Evolutionary conservation across 306 rosid species (phyloP).

Genomic region (Medicago arabica): DNA sequence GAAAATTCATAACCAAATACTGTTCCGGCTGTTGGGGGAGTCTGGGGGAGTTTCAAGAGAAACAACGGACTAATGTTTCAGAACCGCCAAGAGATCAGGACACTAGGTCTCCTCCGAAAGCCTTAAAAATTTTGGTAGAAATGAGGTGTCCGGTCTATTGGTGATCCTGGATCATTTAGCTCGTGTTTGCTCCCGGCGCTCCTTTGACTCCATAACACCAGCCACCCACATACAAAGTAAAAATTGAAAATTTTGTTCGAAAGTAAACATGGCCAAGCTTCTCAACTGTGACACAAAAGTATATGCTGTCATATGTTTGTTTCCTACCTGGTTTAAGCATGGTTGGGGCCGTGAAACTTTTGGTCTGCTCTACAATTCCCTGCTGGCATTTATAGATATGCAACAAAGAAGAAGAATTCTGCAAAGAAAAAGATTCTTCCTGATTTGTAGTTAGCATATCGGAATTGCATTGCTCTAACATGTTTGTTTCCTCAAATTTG

Average conservation of each 20-base stretch:
- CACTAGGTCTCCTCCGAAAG: not conserved
- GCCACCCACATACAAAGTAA: not conserved
- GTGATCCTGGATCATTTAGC: not conserved
- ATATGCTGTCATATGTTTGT: not conserved
- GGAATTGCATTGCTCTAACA: constrained; percentile 36
- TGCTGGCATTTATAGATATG: not conserved
- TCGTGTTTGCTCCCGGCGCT: not conserved
- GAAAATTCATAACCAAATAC: too few relatives aligned
- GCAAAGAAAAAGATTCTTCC: constrained; percentile 38
- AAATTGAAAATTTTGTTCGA: not conserved
- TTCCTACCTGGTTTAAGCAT: not conserved
- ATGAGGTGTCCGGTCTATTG: not conserved
- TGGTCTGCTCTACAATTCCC: not conserved
- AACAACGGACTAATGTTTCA: not conserved
- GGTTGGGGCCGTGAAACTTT: not conserved
- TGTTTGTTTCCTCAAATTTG: constrained; percentile 36
- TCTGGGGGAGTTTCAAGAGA: not conserved
- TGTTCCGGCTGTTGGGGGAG: not conserved
- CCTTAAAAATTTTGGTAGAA: not conserved
- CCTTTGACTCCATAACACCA: not conserved
- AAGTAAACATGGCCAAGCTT: not conserved
- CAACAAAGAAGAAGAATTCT: constrained; percentile 14
- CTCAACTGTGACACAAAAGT: constrained; percentile 34
- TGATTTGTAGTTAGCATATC: constrained; percentile 31
- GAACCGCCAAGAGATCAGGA: not conserved